Base-by-base conservation (phyloP, 345 rosid genomes). In the Corchorus capsularis region DNA sequence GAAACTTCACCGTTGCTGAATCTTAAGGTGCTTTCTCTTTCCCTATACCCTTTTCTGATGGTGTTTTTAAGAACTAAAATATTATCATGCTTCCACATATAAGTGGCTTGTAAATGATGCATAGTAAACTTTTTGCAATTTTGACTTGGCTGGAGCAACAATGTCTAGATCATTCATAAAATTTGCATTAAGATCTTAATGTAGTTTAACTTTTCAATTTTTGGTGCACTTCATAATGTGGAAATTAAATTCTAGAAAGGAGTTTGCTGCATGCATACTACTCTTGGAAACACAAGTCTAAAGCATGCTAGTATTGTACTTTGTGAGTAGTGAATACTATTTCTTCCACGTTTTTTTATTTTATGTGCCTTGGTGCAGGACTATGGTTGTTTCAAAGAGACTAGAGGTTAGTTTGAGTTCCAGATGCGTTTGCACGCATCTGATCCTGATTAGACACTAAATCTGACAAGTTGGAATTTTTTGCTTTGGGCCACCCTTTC, bases 1-100 rank as follows among this genome's bases (percentile, higher is more conserved):
- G 94, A 92, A 86, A 85, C 87, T 78, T 90, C 94, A 39, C 97
- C 97, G 1, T 68, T 92, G 61, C 83, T 92, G 45, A 92, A 90
- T 75, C 83, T 92, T 6, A 92, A 90, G 97, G 97, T 89, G 20
- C 71, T 72, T 65, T 62, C 67, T 75, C 70, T 77, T 79, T 67
- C 85, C 79, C 78, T 79, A 6, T 64, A 49, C 69, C 19, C 69
- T 34, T n/a, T 63, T 37, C 15, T 50, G n/a, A 43, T 27, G n/a
- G 13, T 14, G 55, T 22, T 49, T 6, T 47, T 14, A 49, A 47
- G 56, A 49, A 47, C 13, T 47, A 22, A 67, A 49, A 22, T 22
- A 41, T 49, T 27, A 13, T 27, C 56, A 11, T 60, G 12, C 64
- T 27, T 60, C 8, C 4, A 27, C 5, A 22, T 60, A 6, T 11